Evolutionary conservation across 148 eudicot species (phyloP).

Genomic region (Heliosperma pusillum): DNA sequence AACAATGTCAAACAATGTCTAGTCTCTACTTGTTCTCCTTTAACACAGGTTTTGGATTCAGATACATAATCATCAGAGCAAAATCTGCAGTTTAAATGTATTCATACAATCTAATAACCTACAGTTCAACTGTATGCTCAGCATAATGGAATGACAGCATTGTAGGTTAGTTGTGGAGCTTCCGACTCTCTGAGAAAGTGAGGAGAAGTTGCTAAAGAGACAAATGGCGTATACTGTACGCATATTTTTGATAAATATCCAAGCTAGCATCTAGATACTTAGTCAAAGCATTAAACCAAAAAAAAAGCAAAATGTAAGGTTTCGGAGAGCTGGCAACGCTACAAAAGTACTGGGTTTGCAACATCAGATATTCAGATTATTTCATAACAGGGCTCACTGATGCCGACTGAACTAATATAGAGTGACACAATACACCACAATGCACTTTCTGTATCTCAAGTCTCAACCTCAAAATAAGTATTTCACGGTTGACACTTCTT

Average conservation of each 20-base stretch:
- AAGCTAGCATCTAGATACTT: neutral
- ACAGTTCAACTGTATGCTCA: neutral
- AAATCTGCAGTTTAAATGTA: neutral
- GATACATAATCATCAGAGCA: neutral
- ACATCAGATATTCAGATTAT: neutral
- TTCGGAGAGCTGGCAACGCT: neutral
- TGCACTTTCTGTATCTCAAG: no score
- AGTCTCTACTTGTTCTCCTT: slow-evolving; percentile 1
- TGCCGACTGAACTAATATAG: neutral
- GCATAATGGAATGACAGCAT: neutral
- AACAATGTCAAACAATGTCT: neutral
- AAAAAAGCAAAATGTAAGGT: neutral
- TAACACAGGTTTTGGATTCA: neutral
- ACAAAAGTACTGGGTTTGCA: no score
- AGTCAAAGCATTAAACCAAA: neutral
- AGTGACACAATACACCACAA: neutral
- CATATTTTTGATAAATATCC: neutral
- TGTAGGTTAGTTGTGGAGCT: neutral
- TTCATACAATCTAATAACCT: slow-evolving; percentile 7
- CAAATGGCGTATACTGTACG: neutral
- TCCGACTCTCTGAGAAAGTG: neutral
- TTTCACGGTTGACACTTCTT: neutral
- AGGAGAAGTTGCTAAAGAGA: neutral
- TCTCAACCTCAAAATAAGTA: neutral
- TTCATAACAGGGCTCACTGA: neutral